Conservation (phyloP, 1,284 basidiomycete species). For the Bondarzewia mesenterica region DNA sequence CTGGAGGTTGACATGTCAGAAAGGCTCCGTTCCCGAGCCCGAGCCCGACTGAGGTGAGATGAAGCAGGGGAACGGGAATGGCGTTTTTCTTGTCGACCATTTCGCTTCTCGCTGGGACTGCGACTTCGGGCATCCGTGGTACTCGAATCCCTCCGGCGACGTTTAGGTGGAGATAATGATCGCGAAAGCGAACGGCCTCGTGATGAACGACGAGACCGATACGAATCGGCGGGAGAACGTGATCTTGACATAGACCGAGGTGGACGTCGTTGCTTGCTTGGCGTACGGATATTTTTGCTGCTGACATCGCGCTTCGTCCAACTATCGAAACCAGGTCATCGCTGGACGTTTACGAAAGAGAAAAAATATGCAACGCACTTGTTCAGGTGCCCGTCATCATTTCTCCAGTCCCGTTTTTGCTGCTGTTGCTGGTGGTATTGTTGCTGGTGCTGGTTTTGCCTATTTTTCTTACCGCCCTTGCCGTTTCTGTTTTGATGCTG, state of each 20-base stretch:
- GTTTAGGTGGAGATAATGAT: slow-evolving; percentile 44
- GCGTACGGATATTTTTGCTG: slow-evolving; percentile 22
- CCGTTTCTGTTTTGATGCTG: slow-evolving; percentile 44
- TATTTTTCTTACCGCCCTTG: slow-evolving; percentile 22
- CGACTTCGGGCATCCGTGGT: slow-evolving; percentile 25
- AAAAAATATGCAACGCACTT: slow-evolving; percentile 41
- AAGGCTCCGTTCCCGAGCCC: slow-evolving; percentile 18
- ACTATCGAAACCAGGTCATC: too few relatives aligned
- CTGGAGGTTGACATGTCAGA: slow-evolving; percentile 25
- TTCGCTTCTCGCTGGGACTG: slow-evolving; percentile 23
- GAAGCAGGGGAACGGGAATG: slow-evolving; percentile 29
- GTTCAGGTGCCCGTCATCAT: slow-evolving; percentile 57
- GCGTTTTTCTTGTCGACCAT: slow-evolving; percentile 13
- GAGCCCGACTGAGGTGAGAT: slow-evolving; percentile 23
- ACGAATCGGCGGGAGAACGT: slow-evolving; percentile 53
- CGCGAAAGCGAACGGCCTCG: slow-evolving; percentile 55
- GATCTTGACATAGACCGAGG: slow-evolving; percentile 36
- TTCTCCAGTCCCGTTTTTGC: slow-evolving; percentile 47
- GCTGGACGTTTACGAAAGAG: too few relatives aligned
- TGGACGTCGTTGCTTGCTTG: slow-evolving; percentile 24
- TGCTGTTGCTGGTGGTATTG: slow-evolving; percentile 25
- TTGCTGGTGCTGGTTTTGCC: slow-evolving; percentile 21
- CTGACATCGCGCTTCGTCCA: slow-evolving; percentile 25
- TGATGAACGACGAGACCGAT: slow-evolving; percentile 56
- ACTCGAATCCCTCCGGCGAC: slow-evolving; percentile 42